These are phyloP conservation scores for Fomitopsis schrenkii DNA, from an alignment of 1,284 basidiomycete species.

Conservation along the genomic window DNA sequence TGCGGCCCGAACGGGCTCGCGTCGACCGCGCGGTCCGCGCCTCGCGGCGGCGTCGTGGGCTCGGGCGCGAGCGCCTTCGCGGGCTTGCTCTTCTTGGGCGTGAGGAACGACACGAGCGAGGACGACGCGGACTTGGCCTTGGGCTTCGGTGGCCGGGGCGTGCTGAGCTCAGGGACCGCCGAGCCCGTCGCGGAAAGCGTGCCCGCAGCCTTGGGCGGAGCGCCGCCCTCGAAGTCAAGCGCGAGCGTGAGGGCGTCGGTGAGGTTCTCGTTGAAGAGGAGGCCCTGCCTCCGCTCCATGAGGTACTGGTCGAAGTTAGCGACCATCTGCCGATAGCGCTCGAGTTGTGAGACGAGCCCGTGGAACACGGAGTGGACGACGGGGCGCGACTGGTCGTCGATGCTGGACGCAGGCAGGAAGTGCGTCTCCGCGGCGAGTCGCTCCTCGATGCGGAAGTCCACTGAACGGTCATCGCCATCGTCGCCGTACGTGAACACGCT, in stretches of 20 bases:
- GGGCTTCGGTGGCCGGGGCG: slow-evolving; percentile 35
- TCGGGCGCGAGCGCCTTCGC: slow-evolving; percentile 30
- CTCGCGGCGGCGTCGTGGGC: slow-evolving; percentile 39
- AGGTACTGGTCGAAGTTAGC: slow-evolving; percentile 84
- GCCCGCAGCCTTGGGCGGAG: slow-evolving; percentile 11
- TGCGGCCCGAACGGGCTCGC: slow-evolving; percentile 83
- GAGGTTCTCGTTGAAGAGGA: slow-evolving; percentile 90
- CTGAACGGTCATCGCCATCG: slow-evolving; percentile 71
- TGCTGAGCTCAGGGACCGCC: slow-evolving; percentile 20
- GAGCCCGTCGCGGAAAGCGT: slow-evolving; percentile 22
- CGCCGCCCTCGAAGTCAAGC: slow-evolving; percentile 47
- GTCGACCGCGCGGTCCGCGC: slow-evolving; percentile 41
- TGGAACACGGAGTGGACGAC: slow-evolving; percentile 78
- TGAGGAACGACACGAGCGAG: slow-evolving; percentile 73
- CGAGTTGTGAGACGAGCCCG: slow-evolving; percentile 74
- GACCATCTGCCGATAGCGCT: slow-evolving; percentile 71
- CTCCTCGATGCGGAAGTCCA: slow-evolving; percentile 70
- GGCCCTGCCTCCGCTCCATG: slow-evolving; percentile 80
- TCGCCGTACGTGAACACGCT: slow-evolving; percentile 28
- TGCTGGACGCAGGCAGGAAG: slow-evolving; percentile 56
- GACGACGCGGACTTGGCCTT: slow-evolving; percentile 51
- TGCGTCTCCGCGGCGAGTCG: slow-evolving; percentile 55
- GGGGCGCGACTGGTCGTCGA: slow-evolving; percentile 71
- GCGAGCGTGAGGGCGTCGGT: slow-evolving; percentile 82
- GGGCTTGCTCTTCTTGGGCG: slow-evolving; percentile 63